phyloP scores from a whole-genome alignment of 805 yeast genomes.

The Zygoascus biomembranicola region DNA sequence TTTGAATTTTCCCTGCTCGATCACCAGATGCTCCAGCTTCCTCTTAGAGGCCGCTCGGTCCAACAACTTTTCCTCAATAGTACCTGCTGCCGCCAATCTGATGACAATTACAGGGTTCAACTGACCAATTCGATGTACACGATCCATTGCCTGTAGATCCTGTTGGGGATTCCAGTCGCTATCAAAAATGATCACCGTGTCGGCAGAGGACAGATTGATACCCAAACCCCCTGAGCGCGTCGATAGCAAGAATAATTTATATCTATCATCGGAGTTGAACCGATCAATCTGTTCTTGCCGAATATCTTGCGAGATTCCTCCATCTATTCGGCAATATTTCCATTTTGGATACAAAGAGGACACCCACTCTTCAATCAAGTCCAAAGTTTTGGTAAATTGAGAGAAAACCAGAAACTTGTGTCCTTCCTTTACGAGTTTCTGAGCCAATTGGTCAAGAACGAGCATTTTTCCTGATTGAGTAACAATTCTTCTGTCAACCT shows the following conservation, averaged over 20 bases:
- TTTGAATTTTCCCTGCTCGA: slow-evolving; percentile 45
- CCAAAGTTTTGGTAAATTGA: slow-evolving; percentile 80
- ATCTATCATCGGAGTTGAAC: slow-evolving; percentile 35
- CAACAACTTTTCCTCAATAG: slow-evolving; percentile 76
- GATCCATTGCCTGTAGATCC: slow-evolving; percentile 91
- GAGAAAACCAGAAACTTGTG: slow-evolving; percentile 79
- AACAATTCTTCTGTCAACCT: slow-evolving; percentile 36
- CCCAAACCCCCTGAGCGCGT: slow-evolving; percentile 97
- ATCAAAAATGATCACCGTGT: slow-evolving; percentile 82
- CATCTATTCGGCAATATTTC: slow-evolving; percentile 61
- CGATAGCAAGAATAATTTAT: slow-evolving; percentile 60
- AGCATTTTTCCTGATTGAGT: slow-evolving; percentile 65
- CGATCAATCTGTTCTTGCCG: slow-evolving; percentile 54
- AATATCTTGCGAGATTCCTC: slow-evolving; percentile 55
- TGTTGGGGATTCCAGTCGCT: slow-evolving; percentile 98
- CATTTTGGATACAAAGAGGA: slow-evolving; percentile 39
- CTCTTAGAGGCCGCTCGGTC: slow-evolving; percentile 76
- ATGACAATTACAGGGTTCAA: slow-evolving; percentile 72
- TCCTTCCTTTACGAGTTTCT: slow-evolving; percentile 36
- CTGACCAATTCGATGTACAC: slow-evolving; percentile 93
- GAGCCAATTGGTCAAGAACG: slow-evolving; percentile 54
- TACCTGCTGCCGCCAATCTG: slow-evolving; percentile 65
- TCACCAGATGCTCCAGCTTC: slow-evolving; percentile 66
- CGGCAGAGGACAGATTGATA: slow-evolving; percentile 76
- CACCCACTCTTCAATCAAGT: slow-evolving; percentile 70